Evolutionary conservation across 495 filamentous ascomycete species (phyloP).

Genomic region (Hyaloscypha hepaticicola): DNA sequence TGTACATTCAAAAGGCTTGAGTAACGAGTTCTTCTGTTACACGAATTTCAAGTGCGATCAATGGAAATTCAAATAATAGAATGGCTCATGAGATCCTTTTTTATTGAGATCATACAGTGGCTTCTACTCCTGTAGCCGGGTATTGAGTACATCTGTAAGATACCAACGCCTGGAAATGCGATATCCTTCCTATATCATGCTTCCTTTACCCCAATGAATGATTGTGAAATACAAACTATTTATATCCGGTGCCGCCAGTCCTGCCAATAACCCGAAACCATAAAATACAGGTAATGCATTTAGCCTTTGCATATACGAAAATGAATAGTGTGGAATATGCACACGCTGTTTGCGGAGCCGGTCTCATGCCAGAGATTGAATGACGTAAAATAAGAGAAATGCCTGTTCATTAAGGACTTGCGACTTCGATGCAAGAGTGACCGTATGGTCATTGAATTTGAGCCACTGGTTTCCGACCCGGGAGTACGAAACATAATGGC

Average conservation of each 20-base stretch:
- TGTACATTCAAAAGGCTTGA: conserved; percentile 63
- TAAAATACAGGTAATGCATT: conserved; percentile 84
- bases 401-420: conserved; percentile 81
- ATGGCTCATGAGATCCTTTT: not conserved
- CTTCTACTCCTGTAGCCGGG: conserved; percentile 12
- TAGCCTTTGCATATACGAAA: not conserved
- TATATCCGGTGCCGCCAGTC: not conserved
- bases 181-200: conserved; percentile 7
- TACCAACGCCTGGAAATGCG: conserved; percentile 21
- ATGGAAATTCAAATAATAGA: conserved; percentile 47
- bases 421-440: conserved; percentile 71
- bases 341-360: too few species aligned
- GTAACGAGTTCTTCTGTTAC: conserved; percentile 79
- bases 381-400: conserved; percentile 85
- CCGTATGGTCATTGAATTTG: conserved; percentile 86
- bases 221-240: not conserved
- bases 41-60: conserved; percentile 64
- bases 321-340: too few species aligned
- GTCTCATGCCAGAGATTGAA: conserved; percentile 54
- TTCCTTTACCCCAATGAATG: conserved; percentile 2
- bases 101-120: not conserved
- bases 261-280: conserved; percentile 59
- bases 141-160: conserved; percentile 9
- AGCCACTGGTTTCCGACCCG: conserved; percentile 86
- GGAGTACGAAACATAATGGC: conserved; percentile 88